These are phyloP conservation scores for Verbascum thapsus DNA, from an alignment of 257 asterid genomes.

Conservation along the genomic window DNA sequence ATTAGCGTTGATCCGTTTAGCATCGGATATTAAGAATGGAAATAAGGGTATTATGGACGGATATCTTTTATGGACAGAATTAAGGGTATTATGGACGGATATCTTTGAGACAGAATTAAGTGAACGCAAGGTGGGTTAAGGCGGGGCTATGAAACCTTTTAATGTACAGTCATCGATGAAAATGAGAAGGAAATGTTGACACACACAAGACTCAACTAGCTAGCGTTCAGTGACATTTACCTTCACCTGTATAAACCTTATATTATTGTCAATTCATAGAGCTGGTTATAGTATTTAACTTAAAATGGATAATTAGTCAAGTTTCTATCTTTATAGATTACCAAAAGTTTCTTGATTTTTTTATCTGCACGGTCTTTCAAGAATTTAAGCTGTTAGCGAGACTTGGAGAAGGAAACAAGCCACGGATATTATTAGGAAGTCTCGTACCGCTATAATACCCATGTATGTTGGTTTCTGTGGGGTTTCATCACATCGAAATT, in stretches of 20 bases:
- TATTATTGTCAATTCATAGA: neutral
- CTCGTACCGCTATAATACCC: conserved; percentile 87
- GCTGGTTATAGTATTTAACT: neutral
- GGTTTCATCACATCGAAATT: too few relatives aligned
- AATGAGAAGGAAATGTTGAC: conserved; percentile 70
- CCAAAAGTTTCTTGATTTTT: neutral
- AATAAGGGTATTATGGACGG: too few relatives aligned
- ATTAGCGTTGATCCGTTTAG: too few relatives aligned
- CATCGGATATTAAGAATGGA: too few relatives aligned
- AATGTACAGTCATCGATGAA: conserved; percentile 84
- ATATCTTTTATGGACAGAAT: too few relatives aligned
- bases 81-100: too few relatives aligned
- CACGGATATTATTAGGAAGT: conserved; percentile 98
- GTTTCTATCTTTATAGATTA: neutral
- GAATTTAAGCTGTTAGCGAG: conserved; percentile 86
- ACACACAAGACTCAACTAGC: conserved; percentile 87
- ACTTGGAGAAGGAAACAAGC: conserved; percentile 89
- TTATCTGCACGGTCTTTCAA: conserved; percentile 66
- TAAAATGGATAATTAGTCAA: neutral
- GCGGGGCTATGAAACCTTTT: conserved; percentile 21
- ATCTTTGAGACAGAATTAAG: too few relatives aligned
- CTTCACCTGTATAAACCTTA: conserved; percentile 28
- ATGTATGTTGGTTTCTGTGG: conserved; percentile 91
- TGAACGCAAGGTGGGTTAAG: neutral
- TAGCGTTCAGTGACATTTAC: conserved; percentile 91